Conservation (phyloP, 1,139 yeast genomes). For the Hansenula lynferdii region DNA sequence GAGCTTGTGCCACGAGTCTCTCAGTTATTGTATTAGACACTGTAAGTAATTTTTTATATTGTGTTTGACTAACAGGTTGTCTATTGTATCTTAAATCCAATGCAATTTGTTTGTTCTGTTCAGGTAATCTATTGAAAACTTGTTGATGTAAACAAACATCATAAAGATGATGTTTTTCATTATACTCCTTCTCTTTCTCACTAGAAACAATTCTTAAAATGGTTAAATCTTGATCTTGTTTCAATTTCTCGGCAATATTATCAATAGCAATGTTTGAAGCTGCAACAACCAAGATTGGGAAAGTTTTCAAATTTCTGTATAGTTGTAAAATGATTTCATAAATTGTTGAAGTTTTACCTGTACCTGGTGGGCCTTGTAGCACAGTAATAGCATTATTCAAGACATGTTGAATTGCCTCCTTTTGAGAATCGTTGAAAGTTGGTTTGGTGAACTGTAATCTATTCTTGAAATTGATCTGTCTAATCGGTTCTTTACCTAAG, state of each 20-base stretch:
- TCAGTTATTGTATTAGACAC: conserved; percentile 41
- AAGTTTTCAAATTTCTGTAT: conserved; percentile 47
- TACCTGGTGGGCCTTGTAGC: conserved; percentile 66
- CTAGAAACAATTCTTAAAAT: conserved; percentile 57
- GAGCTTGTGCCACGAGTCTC: conserved; percentile 55
- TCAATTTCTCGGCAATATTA: conserved; percentile 67
- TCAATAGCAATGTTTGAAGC: conserved; percentile 76
- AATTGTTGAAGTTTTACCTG: conserved; percentile 64
- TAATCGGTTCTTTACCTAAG: conserved; percentile 56
- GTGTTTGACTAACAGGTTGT: conserved; percentile 35
- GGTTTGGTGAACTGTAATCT: conserved; percentile 44
- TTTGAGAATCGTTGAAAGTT: conserved; percentile 58
- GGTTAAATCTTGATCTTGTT: conserved; percentile 39
- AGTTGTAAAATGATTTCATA: conserved; percentile 63
- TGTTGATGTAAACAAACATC: conserved; percentile 62
- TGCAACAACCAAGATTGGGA: conserved; percentile 68
- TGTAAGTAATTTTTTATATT: conserved; percentile 43
- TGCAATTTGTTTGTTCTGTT: conserved; percentile 35
- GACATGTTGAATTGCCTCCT: conserved; percentile 62
- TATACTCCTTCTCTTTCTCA: conserved; percentile 60
- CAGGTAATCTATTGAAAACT: conserved; percentile 45
- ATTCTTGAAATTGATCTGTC: conserved; percentile 53
- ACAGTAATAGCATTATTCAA: conserved; percentile 62
- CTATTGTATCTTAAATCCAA: conserved; percentile 38
- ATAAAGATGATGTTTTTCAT: conserved; percentile 47